These are phyloP conservation scores for Zymoseptoria crescenta DNA, from an alignment of 2,329 filamentous ascomycete species.

Conservation along the genomic window DNA sequence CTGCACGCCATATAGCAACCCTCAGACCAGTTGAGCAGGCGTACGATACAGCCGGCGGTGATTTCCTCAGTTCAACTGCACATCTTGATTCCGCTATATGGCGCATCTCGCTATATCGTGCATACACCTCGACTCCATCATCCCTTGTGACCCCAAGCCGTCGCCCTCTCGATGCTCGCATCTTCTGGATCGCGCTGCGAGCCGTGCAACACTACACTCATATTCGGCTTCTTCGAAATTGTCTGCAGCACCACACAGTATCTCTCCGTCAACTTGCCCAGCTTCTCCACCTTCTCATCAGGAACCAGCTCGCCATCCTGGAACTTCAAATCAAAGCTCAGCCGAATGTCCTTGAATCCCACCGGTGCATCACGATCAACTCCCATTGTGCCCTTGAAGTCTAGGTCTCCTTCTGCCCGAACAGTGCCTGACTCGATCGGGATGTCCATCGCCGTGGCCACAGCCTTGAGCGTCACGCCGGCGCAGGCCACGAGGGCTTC, in stretches of 20 bases:
- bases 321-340: slow-evolving; percentile 39
- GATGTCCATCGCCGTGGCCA: slow-evolving; percentile 41
- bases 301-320: slow-evolving; percentile 30
- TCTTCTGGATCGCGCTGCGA: slow-evolving; percentile 20
- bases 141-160: slow-evolving; percentile 18
- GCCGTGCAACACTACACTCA: slow-evolving; percentile 29
- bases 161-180: slow-evolving; percentile 22
- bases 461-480: slow-evolving; percentile 45
- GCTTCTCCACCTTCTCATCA: slow-evolving; percentile 37
- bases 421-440: slow-evolving; percentile 38
- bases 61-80: no score
- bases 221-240: slow-evolving; percentile 30
- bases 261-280: slow-evolving; percentile 43
- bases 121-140: background rate
- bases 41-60: no score
- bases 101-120: background rate
- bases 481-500: slow-evolving; percentile 45
- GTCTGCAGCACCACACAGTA: slow-evolving; percentile 43
- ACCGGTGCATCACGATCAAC: slow-evolving; percentile 41
- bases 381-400: slow-evolving; percentile 44
- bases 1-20: no score
- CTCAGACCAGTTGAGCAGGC: no score
- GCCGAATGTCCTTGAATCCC: slow-evolving; percentile 40
- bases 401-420: slow-evolving; percentile 40
- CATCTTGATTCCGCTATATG: no score